Evolutionary conservation across 306 rosid genomes (phyloP), one percentile per base, ranked within the genome.

Genomic region (Alnus rubra): DNA sequence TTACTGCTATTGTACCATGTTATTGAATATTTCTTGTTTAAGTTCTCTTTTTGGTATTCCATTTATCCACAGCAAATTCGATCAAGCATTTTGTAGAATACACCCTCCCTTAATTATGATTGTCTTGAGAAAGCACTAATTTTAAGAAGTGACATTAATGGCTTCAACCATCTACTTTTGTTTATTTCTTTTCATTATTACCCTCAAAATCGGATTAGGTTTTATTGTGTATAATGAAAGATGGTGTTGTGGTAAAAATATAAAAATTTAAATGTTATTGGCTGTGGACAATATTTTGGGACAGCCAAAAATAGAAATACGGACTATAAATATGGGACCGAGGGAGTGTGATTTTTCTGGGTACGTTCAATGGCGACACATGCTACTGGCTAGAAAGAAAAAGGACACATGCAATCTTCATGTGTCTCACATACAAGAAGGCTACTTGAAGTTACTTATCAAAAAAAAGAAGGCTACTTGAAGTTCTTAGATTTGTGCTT

Each of bases 1-100:
- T 74, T 45, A 35, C 64, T 64, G 33, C 11, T 8, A 23, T 63
- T 81, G 28, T 37, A 9, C 47, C 23, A 52, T 80, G 23, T 67
- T 74, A 56, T 71, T 42, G 55, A 68, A 55, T 71, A 15, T 58
- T 65, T 67, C 23, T 14, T 59, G 31, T 9, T 45, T 49, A 14
- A 45, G 9, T 62, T 59, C 33, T 60, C 60, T 4, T 53, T 44
- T 47, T 9, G 63, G 48, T 44, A 44, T 30, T 64, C 18, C 47
- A 9, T 18, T 16, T 16, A 31, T 77, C 35, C 55, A 72, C 8
- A 5, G 23, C 70, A 28, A 60, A 11, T 69, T 44, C 14, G 51
- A 58, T 76, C 33, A 5, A 10, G 30, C 64, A 28, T 58, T 45
- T 15, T 55, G 14, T 35, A 47, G 54, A 42, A 44, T 53, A 56